A percentile compares a stretch with the other conserved stretches of the same genome.
Evolutionary conservation across 768 basidiomycete species (phyloP).

Genomic region (Gloeopeniophorella convolvens): DNA sequence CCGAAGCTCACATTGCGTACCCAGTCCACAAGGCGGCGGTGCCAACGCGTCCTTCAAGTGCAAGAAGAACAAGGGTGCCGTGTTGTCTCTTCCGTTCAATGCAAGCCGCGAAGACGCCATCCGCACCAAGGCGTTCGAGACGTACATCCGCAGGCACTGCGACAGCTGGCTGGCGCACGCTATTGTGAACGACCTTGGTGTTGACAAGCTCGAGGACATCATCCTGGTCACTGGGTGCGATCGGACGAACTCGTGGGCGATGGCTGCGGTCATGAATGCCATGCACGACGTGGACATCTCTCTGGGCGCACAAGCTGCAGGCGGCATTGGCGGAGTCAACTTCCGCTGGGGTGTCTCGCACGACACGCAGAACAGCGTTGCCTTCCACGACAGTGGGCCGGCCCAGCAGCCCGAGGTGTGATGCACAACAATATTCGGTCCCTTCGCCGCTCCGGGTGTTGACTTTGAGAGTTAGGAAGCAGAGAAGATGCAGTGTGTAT

Average conservation of each 20-base stretch:
- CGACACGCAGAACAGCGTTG: slow-evolving; percentile 8
- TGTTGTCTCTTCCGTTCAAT: slow-evolving; percentile 11
- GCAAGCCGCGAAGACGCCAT: slow-evolving; percentile 3
- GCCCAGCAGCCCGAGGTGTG: background rate
- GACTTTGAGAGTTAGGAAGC: background rate
- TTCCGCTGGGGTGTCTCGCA: slow-evolving; percentile 2
- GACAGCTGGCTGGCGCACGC: slow-evolving; percentile 17
- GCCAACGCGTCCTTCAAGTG: background rate
- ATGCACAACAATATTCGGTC: background rate
- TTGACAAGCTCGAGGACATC: slow-evolving; percentile 16
- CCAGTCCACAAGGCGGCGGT: no score
- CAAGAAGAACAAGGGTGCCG: slow-evolving; percentile 8
- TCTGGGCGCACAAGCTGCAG: background rate
- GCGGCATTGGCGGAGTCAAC: background rate
- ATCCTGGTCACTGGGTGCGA: slow-evolving; percentile 21
- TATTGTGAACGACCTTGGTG: background rate
- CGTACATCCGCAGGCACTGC: slow-evolving; percentile 17
- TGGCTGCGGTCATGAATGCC: slow-evolving; percentile 14
- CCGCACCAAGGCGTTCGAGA: slow-evolving; percentile 13
- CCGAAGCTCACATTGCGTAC: no score
- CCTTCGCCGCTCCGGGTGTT: background rate
- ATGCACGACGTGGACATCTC: slow-evolving; percentile 4
- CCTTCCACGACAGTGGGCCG: background rate
- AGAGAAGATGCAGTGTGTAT: slow-evolving; percentile 4
- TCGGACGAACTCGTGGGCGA: slow-evolving; percentile 16